Evolutionary conservation across 441 rosid genomes (phyloP).

Genomic region (Mallotus japonicus): DNA sequence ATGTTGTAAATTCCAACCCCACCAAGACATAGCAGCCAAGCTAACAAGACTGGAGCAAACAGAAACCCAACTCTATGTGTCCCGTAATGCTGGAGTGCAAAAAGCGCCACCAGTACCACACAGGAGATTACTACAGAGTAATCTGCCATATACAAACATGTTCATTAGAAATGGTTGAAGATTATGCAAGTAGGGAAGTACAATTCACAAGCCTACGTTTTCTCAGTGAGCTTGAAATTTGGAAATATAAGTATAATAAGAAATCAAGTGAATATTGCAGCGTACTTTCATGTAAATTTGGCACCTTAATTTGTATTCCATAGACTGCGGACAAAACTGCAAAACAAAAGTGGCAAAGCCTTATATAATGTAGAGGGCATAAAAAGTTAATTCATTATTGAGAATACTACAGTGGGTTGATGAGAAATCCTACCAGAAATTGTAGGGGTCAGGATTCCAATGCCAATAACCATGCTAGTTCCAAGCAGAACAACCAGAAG

Average conservation of each 20-base stretch:
- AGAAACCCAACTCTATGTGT: conserved; percentile 41
- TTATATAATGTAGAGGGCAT: not conserved
- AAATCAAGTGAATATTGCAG: not conserved
- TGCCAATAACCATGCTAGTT: conserved; percentile 42
- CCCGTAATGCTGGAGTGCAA: conserved; percentile 41
- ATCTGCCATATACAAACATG: conserved; percentile 16
- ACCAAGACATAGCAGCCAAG: conserved; percentile 36
- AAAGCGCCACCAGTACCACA: conserved; percentile 38
- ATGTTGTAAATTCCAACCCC: conserved; percentile 40
- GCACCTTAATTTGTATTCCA: conserved; percentile 34
- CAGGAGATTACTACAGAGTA: conserved; percentile 23
- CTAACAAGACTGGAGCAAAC: conserved; percentile 38
- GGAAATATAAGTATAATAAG: not conserved
- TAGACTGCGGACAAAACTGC: conserved; percentile 37
- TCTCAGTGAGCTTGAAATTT: not conserved
- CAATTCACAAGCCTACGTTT: not conserved
- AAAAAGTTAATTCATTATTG: not conserved
- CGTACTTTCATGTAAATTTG: conserved; percentile 34
- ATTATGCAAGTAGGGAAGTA: not conserved
- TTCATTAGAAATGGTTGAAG: not conserved
- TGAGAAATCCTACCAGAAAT: conserved; percentile 32
- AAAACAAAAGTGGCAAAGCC: not conserved
- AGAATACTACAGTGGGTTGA: not conserved
- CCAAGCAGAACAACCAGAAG: conserved; percentile 37
- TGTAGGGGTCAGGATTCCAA: conserved; percentile 40